These are phyloP conservation scores for Haplosporangium sp. DNA, from an alignment of 371 early-diverging fungal genomes.

Conservation along the genomic window DNA sequence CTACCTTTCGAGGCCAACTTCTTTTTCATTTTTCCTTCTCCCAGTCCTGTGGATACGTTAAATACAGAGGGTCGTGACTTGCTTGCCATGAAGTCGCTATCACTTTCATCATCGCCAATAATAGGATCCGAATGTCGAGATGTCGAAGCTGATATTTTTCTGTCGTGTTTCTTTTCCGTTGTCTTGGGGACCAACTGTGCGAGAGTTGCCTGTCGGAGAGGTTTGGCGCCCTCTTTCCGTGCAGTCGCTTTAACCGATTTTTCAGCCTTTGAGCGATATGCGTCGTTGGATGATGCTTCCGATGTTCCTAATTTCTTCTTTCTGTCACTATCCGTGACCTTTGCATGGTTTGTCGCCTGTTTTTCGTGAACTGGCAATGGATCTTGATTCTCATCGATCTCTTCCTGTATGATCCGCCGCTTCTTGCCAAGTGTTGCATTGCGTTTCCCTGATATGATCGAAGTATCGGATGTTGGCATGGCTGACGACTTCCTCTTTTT, in stretches of 20 bases:
- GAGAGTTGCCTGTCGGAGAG: constrained; percentile 30
- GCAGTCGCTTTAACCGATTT: neutral
- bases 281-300: neutral
- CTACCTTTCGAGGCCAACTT: neutral
- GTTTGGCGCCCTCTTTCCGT: neutral
- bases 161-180: neutral
- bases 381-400: constrained; percentile 41
- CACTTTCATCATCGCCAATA: constrained; percentile 6
- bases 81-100: constrained; percentile 12
- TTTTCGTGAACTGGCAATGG: constrained; percentile 10
- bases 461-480: neutral
- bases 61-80: neutral
- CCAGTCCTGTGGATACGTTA: neutral
- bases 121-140: constrained; percentile 1
- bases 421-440: constrained; percentile 6
- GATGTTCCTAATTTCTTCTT: neutral
- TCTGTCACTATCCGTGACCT: neutral
- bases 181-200: constrained; percentile 24
- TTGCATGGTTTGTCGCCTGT: neutral
- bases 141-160: neutral
- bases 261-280: neutral
- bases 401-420: constrained; percentile 46
- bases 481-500: constrained; percentile 13
- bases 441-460: neutral
- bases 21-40: neutral